Conservation (phyloP, 2,329 filamentous ascomycete genomes). For the Calonectria montana region DNA sequence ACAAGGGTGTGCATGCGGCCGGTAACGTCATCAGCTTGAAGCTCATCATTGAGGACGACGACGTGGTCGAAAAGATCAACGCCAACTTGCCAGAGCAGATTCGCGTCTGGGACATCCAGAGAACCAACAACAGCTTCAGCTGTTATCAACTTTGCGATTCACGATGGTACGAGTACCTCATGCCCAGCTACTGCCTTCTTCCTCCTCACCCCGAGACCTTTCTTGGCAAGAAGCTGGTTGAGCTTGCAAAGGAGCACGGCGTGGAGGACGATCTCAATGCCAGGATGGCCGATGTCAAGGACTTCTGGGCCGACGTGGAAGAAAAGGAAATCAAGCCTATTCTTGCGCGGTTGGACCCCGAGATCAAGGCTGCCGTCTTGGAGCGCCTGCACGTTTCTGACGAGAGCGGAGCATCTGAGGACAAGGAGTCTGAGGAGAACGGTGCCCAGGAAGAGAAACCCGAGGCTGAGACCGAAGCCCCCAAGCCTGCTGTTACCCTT, state of each 20-base stretch:
- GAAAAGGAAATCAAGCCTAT: constrained; percentile 82
- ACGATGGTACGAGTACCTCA: constrained; percentile 95
- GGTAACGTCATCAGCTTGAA: constrained; percentile 97
- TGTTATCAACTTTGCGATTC: constrained; percentile 96
- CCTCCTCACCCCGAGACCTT: constrained; percentile 92
- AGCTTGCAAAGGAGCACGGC: constrained; percentile 78
- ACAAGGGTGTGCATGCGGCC: constrained; percentile 97
- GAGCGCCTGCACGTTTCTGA: constrained; percentile 65
- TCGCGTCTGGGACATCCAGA: constrained; percentile 91
- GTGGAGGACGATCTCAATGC: constrained; percentile 75
- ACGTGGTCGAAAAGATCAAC: constrained; percentile 94
- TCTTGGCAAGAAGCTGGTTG: constrained; percentile 84
- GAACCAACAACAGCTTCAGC: constrained; percentile 91
- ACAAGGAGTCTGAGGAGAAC: constrained; percentile 29
- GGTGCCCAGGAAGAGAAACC: constrained; percentile 36
- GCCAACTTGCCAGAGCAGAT: constrained; percentile 86
- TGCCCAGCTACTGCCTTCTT: constrained; percentile 92
- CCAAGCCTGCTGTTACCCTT: constrained; percentile 37
- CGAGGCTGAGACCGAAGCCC: constrained; percentile 36
- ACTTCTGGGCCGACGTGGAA: constrained; percentile 87
- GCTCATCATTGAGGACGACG: constrained; percentile 90
- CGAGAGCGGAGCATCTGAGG: constrained; percentile 43
- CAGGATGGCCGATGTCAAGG: constrained; percentile 80
- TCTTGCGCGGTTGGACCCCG: constrained; percentile 70
- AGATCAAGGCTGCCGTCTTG: constrained; percentile 71